phyloP scores from a whole-genome alignment of 225 moss, liverwort and hornwort species.

The Climacium dendroides region DNA sequence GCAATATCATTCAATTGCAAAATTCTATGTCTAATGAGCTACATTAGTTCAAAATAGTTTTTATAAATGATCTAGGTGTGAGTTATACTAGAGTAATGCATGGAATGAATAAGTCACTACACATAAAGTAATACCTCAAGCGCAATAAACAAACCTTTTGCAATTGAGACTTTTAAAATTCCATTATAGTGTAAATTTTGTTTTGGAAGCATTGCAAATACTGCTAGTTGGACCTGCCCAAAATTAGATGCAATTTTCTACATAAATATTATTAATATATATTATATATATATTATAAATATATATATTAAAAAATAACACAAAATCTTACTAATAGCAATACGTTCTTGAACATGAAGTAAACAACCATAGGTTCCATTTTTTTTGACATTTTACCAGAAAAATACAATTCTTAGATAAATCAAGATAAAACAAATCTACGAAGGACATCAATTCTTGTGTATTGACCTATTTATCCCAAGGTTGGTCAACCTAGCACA shows the following conservation, averaged over 20 bases:
- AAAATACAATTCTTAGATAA: neutral
- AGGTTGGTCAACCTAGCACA: neutral
- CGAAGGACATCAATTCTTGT: neutral
- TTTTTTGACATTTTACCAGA: neutral
- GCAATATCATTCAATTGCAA: neutral
- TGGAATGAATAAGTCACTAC: neutral
- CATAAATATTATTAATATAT: neutral
- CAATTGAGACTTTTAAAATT: neutral
- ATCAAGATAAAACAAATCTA: neutral
- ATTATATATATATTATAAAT: too few species aligned
- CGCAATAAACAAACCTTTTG: neutral
- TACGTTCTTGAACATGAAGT: fast-evolving
- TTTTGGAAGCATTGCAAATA: neutral
- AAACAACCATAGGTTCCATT: neutral
- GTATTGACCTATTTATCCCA: neutral
- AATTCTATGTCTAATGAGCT: neutral
- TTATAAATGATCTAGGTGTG: neutral
- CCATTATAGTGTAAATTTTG: neutral
- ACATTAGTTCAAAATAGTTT: neutral
- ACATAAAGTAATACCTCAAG: neutral
- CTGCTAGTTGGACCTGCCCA: neutral
- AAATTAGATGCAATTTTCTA: neutral
- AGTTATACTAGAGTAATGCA: too few species aligned
- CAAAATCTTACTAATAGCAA: neutral
- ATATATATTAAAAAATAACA: too few species aligned